Conservation (phyloP, 306 rosid species). For the Heteromeles arbutifolia region DNA sequence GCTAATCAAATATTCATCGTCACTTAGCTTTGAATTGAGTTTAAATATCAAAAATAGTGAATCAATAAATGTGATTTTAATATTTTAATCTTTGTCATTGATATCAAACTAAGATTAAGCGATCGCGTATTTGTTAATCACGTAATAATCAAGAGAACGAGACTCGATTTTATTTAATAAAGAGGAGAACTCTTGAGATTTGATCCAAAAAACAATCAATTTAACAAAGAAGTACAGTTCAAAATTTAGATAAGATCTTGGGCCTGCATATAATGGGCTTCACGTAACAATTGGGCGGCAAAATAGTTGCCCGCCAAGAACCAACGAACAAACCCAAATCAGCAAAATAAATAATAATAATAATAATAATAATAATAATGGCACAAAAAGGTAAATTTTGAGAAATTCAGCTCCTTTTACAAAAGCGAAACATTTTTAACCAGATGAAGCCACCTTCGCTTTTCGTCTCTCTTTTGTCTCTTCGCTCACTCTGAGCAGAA, state of each 20-base stretch:
- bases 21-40: too few relatives aligned
- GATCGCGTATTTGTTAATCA: too few relatives aligned
- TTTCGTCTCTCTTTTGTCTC: conserved; percentile 3
- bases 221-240: neutral
- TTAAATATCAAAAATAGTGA: too few relatives aligned
- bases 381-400: conserved; percentile 20
- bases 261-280: neutral
- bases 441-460: conserved; percentile 30
- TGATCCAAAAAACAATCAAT: too few relatives aligned
- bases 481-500: neutral
- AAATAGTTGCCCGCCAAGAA: neutral
- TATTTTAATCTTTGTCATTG: too few relatives aligned
- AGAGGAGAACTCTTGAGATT: too few relatives aligned
- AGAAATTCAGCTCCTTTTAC: conserved; percentile 21
- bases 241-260: neutral
- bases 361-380: neutral
- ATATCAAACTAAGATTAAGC: too few relatives aligned
- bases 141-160: too few relatives aligned
- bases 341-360: neutral
- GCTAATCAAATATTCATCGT: too few relatives aligned
- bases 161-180: too few relatives aligned
- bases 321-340: neutral
- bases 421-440: conserved; percentile 18
- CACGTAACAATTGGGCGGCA: neutral
- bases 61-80: too few relatives aligned